Evolutionary conservation across 1,284 basidiomycete species (phyloP), one percentile per base, ranked within the genome.

Genomic region (Coriolopsis trogii): DNA sequence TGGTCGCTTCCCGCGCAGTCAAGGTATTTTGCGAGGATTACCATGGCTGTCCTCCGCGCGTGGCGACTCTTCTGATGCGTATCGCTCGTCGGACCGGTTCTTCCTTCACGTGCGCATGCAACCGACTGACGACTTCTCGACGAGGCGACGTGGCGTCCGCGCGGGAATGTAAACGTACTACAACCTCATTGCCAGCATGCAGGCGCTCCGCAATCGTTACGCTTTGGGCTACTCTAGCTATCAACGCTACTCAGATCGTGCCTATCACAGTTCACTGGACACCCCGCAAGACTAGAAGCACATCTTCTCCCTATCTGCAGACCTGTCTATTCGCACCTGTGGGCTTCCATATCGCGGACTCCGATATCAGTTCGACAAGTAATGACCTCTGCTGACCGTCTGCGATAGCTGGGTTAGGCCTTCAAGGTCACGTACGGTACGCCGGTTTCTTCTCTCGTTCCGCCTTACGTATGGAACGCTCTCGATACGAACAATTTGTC

Each of bases 341-440:
- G 20, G 46, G 29, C 49, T 54, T 51, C 45, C 49, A 48, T 50
- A 48, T 37, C 23, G n/a, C 34, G 46, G 21, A 41, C 40, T 41
- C 48, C 28, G 47, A 33, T 13, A 23, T 12, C 20, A 41, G 21
- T 41, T 31, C 39, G 51, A 43, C 39, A 46, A 31, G 49, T 36
- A 43, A 18, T 39, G 28, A 37, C 18, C 29, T 46, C n/a, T 49
- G 30, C 28, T 36, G 10, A 23, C 20, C n/a, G 12, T 29, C 7
- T 37, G 21, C 42, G 29, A 33, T 46, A 18, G 23, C 41, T 30
- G 40, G 40, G 38, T 20, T 4, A 37, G 9, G 46, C 34, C 20
- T 3, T 16, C 20, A 24, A 30, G 29, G 16, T 25, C 36, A 40
- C 30, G 31, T 36, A 46, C 28, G 21, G 52, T 49, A 39, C 18